These are phyloP conservation scores for Puccinellia tenuiflora DNA, from an alignment of 176 grass and related monocot species.

Conservation along the genomic window DNA sequence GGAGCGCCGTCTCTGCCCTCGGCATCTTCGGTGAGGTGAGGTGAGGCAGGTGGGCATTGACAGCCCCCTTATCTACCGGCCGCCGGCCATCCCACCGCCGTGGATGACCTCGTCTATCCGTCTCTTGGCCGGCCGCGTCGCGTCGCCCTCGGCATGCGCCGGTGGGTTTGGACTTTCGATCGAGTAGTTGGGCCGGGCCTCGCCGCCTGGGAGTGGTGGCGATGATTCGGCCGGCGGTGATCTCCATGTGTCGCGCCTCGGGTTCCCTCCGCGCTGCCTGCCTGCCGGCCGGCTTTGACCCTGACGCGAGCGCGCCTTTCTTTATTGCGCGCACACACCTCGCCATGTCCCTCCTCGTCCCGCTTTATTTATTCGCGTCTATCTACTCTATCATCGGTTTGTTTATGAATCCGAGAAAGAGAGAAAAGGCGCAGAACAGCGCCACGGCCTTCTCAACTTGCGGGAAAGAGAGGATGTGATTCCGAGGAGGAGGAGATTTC, in stretches of 20 bases:
- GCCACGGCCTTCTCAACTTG: not conserved
- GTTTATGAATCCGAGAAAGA: not conserved
- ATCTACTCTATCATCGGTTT: not conserved
- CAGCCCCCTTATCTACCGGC: not conserved
- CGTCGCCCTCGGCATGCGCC: not conserved
- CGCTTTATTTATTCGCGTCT: not conserved
- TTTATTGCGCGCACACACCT: not conserved
- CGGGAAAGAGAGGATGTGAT: not conserved
- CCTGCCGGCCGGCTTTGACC: slow-evolving; percentile 3
- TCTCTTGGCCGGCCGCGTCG: not conserved
- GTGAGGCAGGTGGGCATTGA: slow-evolving; percentile 18
- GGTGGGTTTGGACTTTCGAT: not conserved
- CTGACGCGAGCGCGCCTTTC: not conserved
- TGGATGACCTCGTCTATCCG: not conserved
- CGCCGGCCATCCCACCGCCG: not conserved
- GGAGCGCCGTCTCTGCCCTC: not conserved
- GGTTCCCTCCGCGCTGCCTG: not conserved
- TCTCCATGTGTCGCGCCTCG: slow-evolving; percentile 37
- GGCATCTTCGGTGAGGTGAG: slow-evolving; percentile 1
- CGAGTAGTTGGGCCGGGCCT: not conserved
- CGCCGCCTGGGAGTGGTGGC: too few relatives aligned
- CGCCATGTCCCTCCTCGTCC: not conserved
- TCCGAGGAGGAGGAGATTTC: not conserved
- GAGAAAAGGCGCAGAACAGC: not conserved
- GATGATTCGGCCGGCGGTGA: not conserved